Base-by-base conservation (phyloP, 805 yeast genomes). In the Cyberlindnera mycetangii region DNA sequence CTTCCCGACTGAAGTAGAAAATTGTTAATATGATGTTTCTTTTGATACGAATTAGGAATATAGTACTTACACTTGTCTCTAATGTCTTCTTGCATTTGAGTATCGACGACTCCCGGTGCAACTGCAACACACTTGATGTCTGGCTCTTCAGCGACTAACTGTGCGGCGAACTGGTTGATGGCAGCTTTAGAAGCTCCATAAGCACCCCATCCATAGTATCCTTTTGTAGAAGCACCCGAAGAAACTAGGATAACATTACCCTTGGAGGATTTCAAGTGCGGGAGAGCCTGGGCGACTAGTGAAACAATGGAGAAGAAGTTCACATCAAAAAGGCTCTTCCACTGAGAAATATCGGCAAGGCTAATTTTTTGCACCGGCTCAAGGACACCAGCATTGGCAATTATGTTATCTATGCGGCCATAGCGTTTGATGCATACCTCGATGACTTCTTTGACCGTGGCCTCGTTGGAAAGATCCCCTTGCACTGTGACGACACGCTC, bases 101-200 rank as follows among this genome's bases (percentile, higher is more conserved):
- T 92, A 60, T 88, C 88, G 2, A 93, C 97, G 1, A 89, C 95
- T 4, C 99, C 98, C 0, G 98, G 98, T 0, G 96, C 97, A 19
- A 93, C 74, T 0, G 97, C 72, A 10, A 89, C 67, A 4, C 84
- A 70, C 28, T 67, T 64, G n/a, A 89, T 66, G 0, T 67, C 71
- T 1, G 72, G 67, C 59, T 85, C 89, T 56, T 89, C 97, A 6
- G 67, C 69, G 1, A 87, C 83, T 14, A 92, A 61, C 12, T 86
- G 78, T 37, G 67, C 59, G 7, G 87, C 81, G 41, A 89, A 74
- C 55, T 83, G 89, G 62, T 92, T 89, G 40, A 92, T 60, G 0
- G 97, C 96, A 0, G 97, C 97, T 63, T 92, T 92, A 7, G 96
- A 82, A 5, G 90, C 69, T 1, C 97, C 96, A 57, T 92, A 92